Base-by-base conservation (phyloP, 1,284 basidiomycete genomes). In the Cystobasidium slooffiae region DNA sequence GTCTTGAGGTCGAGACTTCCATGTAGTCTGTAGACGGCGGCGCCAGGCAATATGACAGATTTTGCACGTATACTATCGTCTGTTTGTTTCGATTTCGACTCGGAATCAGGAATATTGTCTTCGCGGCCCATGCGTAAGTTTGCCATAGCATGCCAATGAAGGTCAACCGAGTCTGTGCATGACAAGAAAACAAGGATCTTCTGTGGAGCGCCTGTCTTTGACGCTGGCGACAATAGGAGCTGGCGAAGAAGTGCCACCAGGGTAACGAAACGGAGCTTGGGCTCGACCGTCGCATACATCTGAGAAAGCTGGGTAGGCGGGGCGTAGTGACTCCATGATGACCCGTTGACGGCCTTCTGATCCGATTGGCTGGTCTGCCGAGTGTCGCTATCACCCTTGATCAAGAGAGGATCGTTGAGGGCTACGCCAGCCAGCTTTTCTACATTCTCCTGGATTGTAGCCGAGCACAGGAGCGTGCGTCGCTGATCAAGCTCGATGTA, bases 111-210 rank as follows among this genome's bases (percentile, higher is more conserved):
- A 14, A n/a, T 41, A 7, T 22, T 16, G 18, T 72, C 72, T 2
- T 80, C 80, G 0, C 81, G 85, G 10, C 86, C 88, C 92, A 98
- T 96, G 9, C 83, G 82, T 22, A 91, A 86, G 1, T 89, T 88
- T 0, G 90, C 91, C 0, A 99, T 84, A n/a, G 97, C 85, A 61
- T 87, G 87, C 91, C 93, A 99, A 81, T 97, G 94, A 81, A 94
- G 98, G 82, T 99, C 96, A 44, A 99, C 97, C 1, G 94, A 93
- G 82, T 98, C 95, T 2, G 94, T 99, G 79, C 94, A 98, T 79
- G 91, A 94, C 75, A 99, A 85, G 83, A 99, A 99, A 6, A 99
- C 94, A 68, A 99, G 94, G 56, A 97, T 89, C 78, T 86, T 85
- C 56, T 80, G 82, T 0, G 84, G 82, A 20, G 79, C 78, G 4